Base-by-base conservation (phyloP, 257 asterid species). In the Ilex asprella region DNA sequence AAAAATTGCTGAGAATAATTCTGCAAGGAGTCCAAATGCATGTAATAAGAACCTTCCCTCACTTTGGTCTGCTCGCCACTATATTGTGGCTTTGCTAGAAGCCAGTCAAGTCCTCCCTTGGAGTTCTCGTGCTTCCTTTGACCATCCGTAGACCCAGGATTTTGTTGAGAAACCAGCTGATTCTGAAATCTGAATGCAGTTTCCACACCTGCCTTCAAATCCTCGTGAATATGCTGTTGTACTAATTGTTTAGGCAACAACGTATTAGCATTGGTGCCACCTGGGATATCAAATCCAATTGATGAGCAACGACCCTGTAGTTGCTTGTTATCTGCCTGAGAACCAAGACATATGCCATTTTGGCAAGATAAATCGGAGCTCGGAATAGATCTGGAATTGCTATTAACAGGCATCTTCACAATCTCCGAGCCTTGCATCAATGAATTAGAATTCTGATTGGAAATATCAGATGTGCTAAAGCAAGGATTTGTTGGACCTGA, bases 11-110 rank as follows among this genome's bases (percentile, higher is more conserved):
- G 79, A 58, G 90, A 80, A 47, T 63, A 58, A 61, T 73, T 68
- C 73, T 84, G 88, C 82, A 89, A 70, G 12, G 88, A 82, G 59
- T 86, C 86, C 16, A 86, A 78, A 79, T 86, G 86, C 90, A 86
- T 79, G 57, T 82, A 81, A 69, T 78, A 74, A 30, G 80, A 73
- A 52, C 70, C 64, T 58, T 55, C 79, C 41, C 44, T 55, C 76
- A 16, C 73, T 31, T 76, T 71, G 56, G 54, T 60, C 64, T 51
- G 69, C 64, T 78, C 80, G 46, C 16, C 66, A 29, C 61, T 54
- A 47, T 60, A 62, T 70, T 64, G 73, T n/a, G 84, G 57, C 30
- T 69, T 78, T 64, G 43, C 69, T 63, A 72, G 78, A 68, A 76
- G 77, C 89, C 81, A 81, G 3, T 87, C 78, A 32, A 78, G 55